A percentile compares a stretch with the other conserved stretches of the same genome.
These are phyloP conservation scores for Ceratopteris richardii DNA, from an alignment of 75 land plant genomes.

Conservation along the genomic window DNA sequence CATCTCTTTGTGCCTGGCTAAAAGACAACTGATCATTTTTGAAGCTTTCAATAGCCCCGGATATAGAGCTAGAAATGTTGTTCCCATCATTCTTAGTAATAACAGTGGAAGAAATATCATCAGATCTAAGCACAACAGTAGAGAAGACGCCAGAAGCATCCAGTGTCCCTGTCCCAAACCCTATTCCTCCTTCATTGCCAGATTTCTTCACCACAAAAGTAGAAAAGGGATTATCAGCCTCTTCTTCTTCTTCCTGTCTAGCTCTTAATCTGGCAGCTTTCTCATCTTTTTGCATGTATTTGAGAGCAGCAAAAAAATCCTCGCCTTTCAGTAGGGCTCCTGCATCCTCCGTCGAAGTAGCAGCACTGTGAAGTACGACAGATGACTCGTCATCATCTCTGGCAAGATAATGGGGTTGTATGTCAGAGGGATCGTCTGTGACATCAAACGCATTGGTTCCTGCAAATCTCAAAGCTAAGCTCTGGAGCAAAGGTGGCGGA, in stretches of 20 bases:
- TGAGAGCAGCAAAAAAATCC: constrained; percentile 7
- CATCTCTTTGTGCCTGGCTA: constrained; percentile 1
- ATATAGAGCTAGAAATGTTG: constrained; percentile 13
- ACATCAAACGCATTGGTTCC: constrained; percentile 22
- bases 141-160: constrained; percentile 21
- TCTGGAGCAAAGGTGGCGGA: constrained; percentile 68
- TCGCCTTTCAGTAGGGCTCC: constrained; percentile 13
- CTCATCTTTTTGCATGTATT: constrained; percentile 3
- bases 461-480: constrained; percentile 74
- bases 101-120: constrained; percentile 16
- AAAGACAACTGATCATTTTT: constrained; percentile 4
- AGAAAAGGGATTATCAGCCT: constrained; percentile 19
- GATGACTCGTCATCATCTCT: constrained; percentile 14
- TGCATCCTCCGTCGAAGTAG: constrained; percentile 9
- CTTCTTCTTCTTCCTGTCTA: constrained; percentile 1
- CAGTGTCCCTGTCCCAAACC: not conserved
- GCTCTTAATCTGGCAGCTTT: not conserved
- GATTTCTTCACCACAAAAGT: constrained; percentile 43
- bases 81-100: constrained; percentile 12
- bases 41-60: constrained; percentile 17
- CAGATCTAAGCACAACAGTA: constrained; percentile 29
- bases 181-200: constrained; percentile 13
- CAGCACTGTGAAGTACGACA: constrained; percentile 3
- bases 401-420: constrained; percentile 36
- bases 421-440: constrained; percentile 18